Base-by-base conservation (phyloP, 2,329 filamentous ascomycete genomes). In the Epichloe typhina region DNA sequence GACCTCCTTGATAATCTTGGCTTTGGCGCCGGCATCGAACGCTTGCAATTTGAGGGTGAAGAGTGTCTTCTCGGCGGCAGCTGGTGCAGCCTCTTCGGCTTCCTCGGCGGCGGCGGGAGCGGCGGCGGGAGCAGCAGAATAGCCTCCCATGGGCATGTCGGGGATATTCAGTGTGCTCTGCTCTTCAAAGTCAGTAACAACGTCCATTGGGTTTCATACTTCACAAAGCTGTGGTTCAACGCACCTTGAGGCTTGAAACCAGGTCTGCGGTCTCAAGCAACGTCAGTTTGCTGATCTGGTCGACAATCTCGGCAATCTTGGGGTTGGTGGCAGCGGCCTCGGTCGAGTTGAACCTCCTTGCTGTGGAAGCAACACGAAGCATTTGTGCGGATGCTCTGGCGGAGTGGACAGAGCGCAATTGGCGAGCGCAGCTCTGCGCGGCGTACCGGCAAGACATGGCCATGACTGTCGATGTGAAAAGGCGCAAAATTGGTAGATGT, bases 1-100 rank as follows among this genome's bases (percentile, higher is more conserved):
- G 75, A 99, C 80, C 76, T 99, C 93, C 81, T 99, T 99, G 79
- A 98, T 99, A 63, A 98, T 77, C 85, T 99, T 99, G 63, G 94
- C 89, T 78, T 99, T 99, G 57, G 91, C 75, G 47, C 72, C 77
- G 31, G 89, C 77, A 49, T 98, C 94, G 67, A 97, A 94, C 37
- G 84, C 85, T 69, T 87, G 79, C 56, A 99, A 83, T 76, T 96
- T 97, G 58, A 99, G 72, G 68, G 86, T 95, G 79, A 99, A 99
- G 55, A 98, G 80, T 4, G 91, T 91, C 83, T 84, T 97, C 80
- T 97, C 95, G 69, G 93, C 88, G 59, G 89, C 84, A 39, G 84
- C 86, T 3, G 88, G 87, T 37, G 91, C 89, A 1, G 87, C 87
- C 54, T 93, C 90, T 65, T 96, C 88, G 58, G 85, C 86, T 65